Percentiles rank a stretch among this genome's conserved stretches.
Conservation (phyloP, 768 basidiomycete genomes). For the Pleurotus djamor region DNA sequence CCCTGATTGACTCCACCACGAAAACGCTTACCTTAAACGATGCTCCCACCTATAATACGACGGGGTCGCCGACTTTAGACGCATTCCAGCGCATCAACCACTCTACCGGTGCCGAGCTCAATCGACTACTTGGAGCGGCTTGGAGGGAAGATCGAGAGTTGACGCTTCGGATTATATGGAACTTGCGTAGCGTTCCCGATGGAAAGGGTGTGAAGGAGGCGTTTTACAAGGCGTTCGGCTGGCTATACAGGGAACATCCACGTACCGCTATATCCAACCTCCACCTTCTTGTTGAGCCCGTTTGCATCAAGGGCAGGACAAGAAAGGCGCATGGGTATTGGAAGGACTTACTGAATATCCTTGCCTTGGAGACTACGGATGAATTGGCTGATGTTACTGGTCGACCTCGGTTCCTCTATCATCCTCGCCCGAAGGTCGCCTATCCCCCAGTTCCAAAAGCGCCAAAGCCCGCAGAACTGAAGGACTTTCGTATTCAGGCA, state of each 20-base stretch:
- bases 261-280: slow-evolving; percentile 68
- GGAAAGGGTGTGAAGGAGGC: slow-evolving; percentile 59
- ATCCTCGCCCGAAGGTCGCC: slow-evolving; percentile 8
- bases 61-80: slow-evolving; percentile 49
- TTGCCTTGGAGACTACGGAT: slow-evolving; percentile 54
- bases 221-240: slow-evolving; percentile 67
- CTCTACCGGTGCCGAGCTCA: slow-evolving; percentile 20
- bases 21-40: slow-evolving; percentile 49
- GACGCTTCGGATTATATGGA: slow-evolving; percentile 68
- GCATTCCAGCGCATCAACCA: slow-evolving; percentile 48
- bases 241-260: slow-evolving; percentile 69
- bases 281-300: slow-evolving; percentile 47
- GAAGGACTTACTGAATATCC: slow-evolving; percentile 74
- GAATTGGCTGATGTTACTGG: slow-evolving; percentile 33
- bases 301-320: slow-evolving; percentile 32
- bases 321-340: slow-evolving; percentile 59
- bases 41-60: slow-evolving; percentile 51
- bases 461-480: slow-evolving; percentile 10
- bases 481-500: slow-evolving; percentile 18
- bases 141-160: slow-evolving; percentile 58
- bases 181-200: slow-evolving; percentile 65
- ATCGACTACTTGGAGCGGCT: slow-evolving; percentile 37
- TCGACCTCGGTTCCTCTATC: slow-evolving; percentile 25
- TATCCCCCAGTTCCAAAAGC: neutral
- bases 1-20: slow-evolving; percentile 37